These are phyloP conservation scores for Boletus rubescentipes DNA, from an alignment of 768 basidiomycete species.

Conservation along the genomic window DNA sequence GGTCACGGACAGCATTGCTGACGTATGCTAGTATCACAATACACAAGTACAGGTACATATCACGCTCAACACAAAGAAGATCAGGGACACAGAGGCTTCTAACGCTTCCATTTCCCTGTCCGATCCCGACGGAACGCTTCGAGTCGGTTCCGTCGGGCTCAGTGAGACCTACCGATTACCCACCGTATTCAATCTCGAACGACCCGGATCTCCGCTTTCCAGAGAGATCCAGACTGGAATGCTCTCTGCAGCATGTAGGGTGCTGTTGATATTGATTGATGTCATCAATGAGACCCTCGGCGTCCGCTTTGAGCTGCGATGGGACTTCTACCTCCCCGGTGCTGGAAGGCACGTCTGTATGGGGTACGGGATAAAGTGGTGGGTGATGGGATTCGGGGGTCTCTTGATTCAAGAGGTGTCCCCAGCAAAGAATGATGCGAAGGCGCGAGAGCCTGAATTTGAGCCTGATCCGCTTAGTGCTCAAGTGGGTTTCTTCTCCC, in stretches of 20 bases:
- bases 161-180: constrained; percentile 6
- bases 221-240: constrained; percentile 40
- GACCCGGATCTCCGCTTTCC: constrained; percentile 32
- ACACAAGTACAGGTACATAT: constrained; percentile 57
- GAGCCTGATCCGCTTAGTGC: constrained; percentile 44
- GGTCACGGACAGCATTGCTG: neutral
- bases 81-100: constrained; percentile 56
- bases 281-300: constrained; percentile 40
- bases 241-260: too few relatives aligned
- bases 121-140: constrained; percentile 21
- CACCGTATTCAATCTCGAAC: constrained; percentile 38
- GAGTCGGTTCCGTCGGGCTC: too few relatives aligned
- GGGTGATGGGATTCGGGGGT: constrained; percentile 22
- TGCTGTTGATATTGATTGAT: constrained; percentile 48
- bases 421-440: constrained; percentile 42
- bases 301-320: constrained; percentile 27
- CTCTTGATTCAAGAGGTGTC: constrained; percentile 23
- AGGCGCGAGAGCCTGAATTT: constrained; percentile 62
- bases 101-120: constrained; percentile 38
- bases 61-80: constrained; percentile 52
- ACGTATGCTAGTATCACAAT: constrained; percentile 48
- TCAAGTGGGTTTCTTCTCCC: constrained; percentile 33
- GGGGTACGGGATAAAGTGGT: constrained; percentile 29
- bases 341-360: constrained; percentile 28
- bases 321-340: constrained; percentile 17